Base-by-base conservation (phyloP, 768 basidiomycete species). In the Leccinum barrowsii region DNA sequence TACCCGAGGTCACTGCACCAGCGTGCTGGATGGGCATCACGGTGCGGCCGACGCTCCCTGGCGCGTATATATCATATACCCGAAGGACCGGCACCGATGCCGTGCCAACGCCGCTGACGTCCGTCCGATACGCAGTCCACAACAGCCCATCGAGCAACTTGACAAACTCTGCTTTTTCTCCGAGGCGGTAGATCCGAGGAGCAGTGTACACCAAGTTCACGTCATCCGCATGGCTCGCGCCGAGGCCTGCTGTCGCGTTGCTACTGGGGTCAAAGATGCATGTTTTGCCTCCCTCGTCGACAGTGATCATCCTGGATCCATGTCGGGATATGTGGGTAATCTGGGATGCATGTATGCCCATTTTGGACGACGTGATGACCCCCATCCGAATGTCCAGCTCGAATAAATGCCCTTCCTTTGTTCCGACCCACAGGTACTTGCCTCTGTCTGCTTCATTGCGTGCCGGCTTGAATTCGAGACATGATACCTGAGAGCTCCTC, bases 201-300 rank as follows among this genome's bases (percentile, higher is more conserved):
- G 77, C 73, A 1, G 81, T 82, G 48, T 75, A 72, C 6, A 71
- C 67, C 54, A 89, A 71, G 30, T 76, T 71, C 17, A 85, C 74
- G 53, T 81, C 81, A 19, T 54, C 73, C 65, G 53, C 69, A 67
- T 37, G 72, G 71, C 54, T 63, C 3, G 71, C 65, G 11, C 62
- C 60, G 13, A 58, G 17, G 13, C 62, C 59, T 6, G 59, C 17
- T 30, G 49, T 67, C 11, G 52, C 32, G 12, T 64, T 69, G 30
- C 26, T 21, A 11, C 77, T 77, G 2, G 86, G 82, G 13, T 80
- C 73, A 73, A 89, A 98, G 3, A 94, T 78, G 8, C 91, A 78
- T 3, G 83, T 77, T 72, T 98, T 98, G 10, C 96, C 95, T 1
- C 73, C 77, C 47, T 96, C 95, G 70, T 98, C 95, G 11, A 95